Base-by-base conservation (phyloP, 2,329 filamentous ascomycete species). In the Aureobasidium subglaciale region DNA sequence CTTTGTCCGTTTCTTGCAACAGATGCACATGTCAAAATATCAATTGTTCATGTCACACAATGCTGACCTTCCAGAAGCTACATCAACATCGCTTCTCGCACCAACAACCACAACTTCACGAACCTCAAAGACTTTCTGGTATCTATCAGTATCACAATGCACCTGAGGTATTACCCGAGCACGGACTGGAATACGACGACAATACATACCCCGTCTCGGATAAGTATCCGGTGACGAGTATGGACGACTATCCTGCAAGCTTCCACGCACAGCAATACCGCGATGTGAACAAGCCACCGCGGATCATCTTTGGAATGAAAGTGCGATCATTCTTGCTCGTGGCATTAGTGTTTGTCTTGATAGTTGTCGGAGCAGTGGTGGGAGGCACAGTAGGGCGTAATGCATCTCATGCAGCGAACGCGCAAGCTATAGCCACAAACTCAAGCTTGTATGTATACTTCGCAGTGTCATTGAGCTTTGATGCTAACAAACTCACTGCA, bases 301-400 rank as follows among this genome's bases (percentile, higher is more conserved):
- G 65, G n/a, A 70, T 70, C 60, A 69, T 70, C 56, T 70, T 70
- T 60, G 68, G 68, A 15, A 70, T 70, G 68, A 70, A 70, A 55
- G 58, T 69, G 29, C 58, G 62, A 30, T 69, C 67, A 1, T 70
- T 70, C 55, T 55, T 68, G 58, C 20, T 70, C 7, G 68, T 70
- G 2, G 63, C 65, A 13, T 35, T 61, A 22, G 58, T 68, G 15
- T 65, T 70, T 57, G 55, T 63, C 2, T 58, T 65, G 29, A 59
- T 70, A 20, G 59, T 70, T 2, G 63, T 69, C 7, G 68, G 68
- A 8, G 68, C 68, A n/a, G 68, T 68, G 20, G 68, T 70, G 11
- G 68, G 68, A 49, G 68, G 68, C 48, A 68, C 67, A 2, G 65
- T 70, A 6, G 68, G 68, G 9, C 66, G 67, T 2, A 62, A 64